Evolutionary conservation across 2,329 filamentous ascomycete species (phyloP).

Genomic region (Juglanconis sp.): DNA sequence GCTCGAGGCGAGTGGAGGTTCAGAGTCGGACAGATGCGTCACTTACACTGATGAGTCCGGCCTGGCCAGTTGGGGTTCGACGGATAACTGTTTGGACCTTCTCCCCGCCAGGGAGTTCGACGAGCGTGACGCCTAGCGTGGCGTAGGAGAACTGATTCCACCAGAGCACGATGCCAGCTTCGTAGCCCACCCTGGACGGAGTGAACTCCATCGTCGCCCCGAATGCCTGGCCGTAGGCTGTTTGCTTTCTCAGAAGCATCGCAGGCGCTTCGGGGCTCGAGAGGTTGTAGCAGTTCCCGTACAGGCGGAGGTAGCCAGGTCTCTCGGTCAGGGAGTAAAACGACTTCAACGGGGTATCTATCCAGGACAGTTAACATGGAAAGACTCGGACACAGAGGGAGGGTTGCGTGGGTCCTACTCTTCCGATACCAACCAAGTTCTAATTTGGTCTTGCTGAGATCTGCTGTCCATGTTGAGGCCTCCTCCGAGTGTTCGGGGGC

Average conservation of each 20-base stretch:
- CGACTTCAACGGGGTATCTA: slow-evolving; percentile 45
- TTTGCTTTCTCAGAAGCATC: slow-evolving; percentile 53
- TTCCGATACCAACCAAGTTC: slow-evolving; percentile 38
- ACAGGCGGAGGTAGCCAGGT: slow-evolving; percentile 42
- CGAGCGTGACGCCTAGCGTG: slow-evolving; percentile 27
- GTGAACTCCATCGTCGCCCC: slow-evolving; percentile 42
- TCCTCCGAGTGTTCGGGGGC: slow-evolving; percentile 28
- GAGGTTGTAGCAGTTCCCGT: slow-evolving; percentile 51
- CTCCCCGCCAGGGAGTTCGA: slow-evolving; percentile 16
- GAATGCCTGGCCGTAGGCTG: slow-evolving; percentile 39
- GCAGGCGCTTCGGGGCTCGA: slow-evolving; percentile 48
- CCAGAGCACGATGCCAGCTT: slow-evolving; percentile 53
- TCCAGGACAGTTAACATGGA: background rate
- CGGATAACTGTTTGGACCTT: slow-evolving; percentile 15
- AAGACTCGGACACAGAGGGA: background rate
- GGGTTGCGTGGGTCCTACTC: slow-evolving; percentile 22
- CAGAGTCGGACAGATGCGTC: no score
- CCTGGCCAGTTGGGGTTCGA: slow-evolving; percentile 23
- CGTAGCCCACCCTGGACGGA: slow-evolving; percentile 38
- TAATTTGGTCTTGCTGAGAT: slow-evolving; percentile 30
- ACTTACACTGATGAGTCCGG: slow-evolving; percentile 22
- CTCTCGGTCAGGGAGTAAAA: slow-evolving; percentile 45
- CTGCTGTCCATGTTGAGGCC: slow-evolving; percentile 26
- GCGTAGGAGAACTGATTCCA: slow-evolving; percentile 46
- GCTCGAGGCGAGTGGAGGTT: background rate